phyloP scores from a whole-genome alignment of 129 eudicot genomes.

The Flaveria robusta region DNA sequence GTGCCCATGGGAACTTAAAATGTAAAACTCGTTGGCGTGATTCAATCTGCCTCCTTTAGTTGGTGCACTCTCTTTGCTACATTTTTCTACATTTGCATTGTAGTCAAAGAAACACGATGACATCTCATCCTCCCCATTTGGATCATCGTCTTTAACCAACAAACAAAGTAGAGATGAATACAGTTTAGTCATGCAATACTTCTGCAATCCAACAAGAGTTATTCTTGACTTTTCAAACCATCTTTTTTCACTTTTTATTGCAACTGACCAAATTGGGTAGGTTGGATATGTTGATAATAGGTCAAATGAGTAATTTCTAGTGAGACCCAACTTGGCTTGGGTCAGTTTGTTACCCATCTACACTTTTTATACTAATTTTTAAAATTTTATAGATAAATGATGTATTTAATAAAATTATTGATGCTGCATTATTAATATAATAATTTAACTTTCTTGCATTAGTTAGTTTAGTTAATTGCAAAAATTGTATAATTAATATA shows the following conservation, averaged over 20 bases:
- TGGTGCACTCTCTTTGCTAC: no score
- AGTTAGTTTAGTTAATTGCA: not conserved
- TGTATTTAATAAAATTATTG: not conserved
- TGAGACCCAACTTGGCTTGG: not conserved
- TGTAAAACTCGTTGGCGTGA: conserved; percentile 12
- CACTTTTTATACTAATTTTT: not conserved
- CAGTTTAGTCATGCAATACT: not conserved
- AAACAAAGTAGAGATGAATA: not conserved
- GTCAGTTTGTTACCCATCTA: not conserved
- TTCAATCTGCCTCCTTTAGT: not conserved
- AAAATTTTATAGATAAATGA: not conserved
- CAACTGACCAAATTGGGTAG: no score
- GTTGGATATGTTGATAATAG: no score
- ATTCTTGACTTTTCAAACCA: no score
- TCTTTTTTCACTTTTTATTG: no score
- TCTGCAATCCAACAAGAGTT: not conserved
- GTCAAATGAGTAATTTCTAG: no score
- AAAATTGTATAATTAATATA: not conserved
- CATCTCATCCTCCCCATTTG: conserved; percentile 39
- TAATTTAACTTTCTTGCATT: not conserved
- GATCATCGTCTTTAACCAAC: conserved; percentile 23
- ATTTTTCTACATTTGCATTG: no score
- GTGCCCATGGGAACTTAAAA: conserved; percentile 25
- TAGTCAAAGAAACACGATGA: no score
- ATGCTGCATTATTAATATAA: not conserved